Conservation (phyloP, 768 basidiomycete species). For the Tulasnella sp. region DNA sequence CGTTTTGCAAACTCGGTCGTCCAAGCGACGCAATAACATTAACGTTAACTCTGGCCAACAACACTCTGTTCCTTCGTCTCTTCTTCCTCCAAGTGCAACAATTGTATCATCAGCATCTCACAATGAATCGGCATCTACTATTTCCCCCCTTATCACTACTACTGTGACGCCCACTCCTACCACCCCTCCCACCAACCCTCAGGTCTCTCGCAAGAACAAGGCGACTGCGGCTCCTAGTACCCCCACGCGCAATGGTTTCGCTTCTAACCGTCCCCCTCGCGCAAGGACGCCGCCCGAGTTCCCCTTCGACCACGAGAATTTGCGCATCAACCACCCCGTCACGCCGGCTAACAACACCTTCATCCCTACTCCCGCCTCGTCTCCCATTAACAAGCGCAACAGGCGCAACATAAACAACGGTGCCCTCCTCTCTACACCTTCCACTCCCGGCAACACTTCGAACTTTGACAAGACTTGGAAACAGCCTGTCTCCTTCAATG, state of each 20-base stretch:
- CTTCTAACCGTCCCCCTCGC: slow-evolving; percentile 8
- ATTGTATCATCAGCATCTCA: slow-evolving; percentile 15
- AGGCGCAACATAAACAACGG: too few species aligned
- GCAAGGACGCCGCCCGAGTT: slow-evolving; percentile 1
- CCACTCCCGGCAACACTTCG: too few species aligned
- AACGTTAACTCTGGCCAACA: slow-evolving; percentile 8
- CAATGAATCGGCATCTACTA: background rate
- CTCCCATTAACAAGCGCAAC: too few species aligned
- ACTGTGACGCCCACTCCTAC: background rate
- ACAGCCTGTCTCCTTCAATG: too few species aligned
- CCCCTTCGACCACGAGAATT: slow-evolving; percentile 3
- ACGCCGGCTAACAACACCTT: too few species aligned
- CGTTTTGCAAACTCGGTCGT: background rate
- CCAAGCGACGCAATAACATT: slow-evolving; percentile 5
- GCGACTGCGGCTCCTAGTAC: slow-evolving; percentile 5
- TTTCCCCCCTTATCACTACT: background rate
- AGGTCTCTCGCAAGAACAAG: background rate
- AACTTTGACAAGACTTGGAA: too few species aligned
- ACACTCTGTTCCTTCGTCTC: background rate
- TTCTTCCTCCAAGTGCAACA: slow-evolving; percentile 3
- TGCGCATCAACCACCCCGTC: too few species aligned
- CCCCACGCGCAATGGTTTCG: background rate
- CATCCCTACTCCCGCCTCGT: too few species aligned
- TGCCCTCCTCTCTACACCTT: too few species aligned
- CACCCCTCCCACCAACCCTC: background rate